Percentiles rank a stretch among this genome's conserved stretches.
phyloP scores from a whole-genome alignment of 768 basidiomycete species.

The Boletus rubescentipes region DNA sequence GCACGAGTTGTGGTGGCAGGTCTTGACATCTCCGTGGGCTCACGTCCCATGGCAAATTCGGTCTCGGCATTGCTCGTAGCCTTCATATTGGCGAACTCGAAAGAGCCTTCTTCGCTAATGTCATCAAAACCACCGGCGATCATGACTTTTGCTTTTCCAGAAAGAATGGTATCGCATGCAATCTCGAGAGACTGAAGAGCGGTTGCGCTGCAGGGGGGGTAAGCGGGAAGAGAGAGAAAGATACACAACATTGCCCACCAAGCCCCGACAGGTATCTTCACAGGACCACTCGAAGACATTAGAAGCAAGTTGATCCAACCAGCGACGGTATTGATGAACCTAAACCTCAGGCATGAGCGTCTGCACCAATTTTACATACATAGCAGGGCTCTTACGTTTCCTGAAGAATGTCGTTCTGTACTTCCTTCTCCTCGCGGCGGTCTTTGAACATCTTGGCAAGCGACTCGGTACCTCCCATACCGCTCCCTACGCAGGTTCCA shows the following conservation, averaged over 20 bases:
- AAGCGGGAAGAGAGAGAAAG: neutral
- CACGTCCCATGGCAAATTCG: constrained; percentile 98
- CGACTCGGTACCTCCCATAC: constrained; percentile 95
- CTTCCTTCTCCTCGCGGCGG: constrained; percentile 95
- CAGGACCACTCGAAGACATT: constrained; percentile 93
- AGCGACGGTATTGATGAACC: constrained; percentile 98
- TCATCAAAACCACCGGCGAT: constrained; percentile 99
- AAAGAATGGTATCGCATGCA: constrained; percentile 91
- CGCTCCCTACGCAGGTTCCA: constrained; percentile 90
- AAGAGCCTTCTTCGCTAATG: constrained; percentile 96
- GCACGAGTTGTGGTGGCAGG: constrained; percentile 95
- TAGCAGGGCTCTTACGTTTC: constrained; percentile 69
- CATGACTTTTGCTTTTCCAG: constrained; percentile 99
- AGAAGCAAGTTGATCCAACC: constrained; percentile 97
- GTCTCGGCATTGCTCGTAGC: constrained; percentile 96
- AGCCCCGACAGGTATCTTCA: constrained; percentile 99
- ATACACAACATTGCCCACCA: constrained; percentile 55
- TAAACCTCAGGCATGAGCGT: constrained; percentile 30
- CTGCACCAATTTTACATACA: neutral
- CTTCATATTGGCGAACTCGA: constrained; percentile 99
- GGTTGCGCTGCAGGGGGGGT: constrained; percentile 65
- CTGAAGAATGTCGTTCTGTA: constrained; percentile 97
- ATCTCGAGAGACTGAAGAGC: constrained; percentile 98
- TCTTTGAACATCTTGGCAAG: constrained; percentile 98
- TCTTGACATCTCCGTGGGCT: constrained; percentile 98